Percentiles rank a stretch among this genome's conserved stretches.
Conservation (phyloP, 116 monocot species). For the Thalassia testudinum region DNA sequence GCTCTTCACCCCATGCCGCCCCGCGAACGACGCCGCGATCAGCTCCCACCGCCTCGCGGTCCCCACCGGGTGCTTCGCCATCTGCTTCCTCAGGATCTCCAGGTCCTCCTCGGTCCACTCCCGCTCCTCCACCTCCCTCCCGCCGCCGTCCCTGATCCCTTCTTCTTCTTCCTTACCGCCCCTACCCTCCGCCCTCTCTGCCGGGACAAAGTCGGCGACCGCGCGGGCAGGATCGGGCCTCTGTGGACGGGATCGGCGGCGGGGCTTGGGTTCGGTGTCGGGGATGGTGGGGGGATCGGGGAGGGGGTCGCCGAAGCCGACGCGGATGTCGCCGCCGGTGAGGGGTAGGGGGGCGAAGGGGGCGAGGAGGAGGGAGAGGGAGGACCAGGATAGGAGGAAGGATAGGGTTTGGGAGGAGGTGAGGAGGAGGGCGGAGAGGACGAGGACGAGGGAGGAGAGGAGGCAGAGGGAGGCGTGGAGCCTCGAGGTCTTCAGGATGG, state of each 20-base stretch:
- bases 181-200: not conserved
- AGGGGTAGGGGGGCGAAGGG: conserved; percentile 48
- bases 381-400: conserved; percentile 13
- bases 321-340: conserved; percentile 57
- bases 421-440: conserved; percentile 18
- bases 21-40: conserved; percentile 51
- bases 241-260: not conserved
- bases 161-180: not conserved
- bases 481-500: not conserved
- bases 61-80: conserved; percentile 65
- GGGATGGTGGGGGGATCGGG: conserved; percentile 41
- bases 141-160: not conserved
- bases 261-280: conserved; percentile 6
- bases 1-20: conserved; percentile 45
- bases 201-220: not conserved
- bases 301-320: conserved; percentile 53
- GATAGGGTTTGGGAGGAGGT: conserved; percentile 7
- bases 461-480: conserved; percentile 13
- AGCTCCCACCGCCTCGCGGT: conserved; percentile 72
- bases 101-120: conserved; percentile 71
- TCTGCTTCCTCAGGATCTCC: conserved; percentile 70
- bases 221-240: not conserved
- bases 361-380: conserved; percentile 50
- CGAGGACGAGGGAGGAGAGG: conserved; percentile 23
- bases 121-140: conserved; percentile 17